Evolutionary conservation across 1,284 basidiomycete genomes (phyloP).

Genomic region (Lentinula novae-zelandiae): DNA sequence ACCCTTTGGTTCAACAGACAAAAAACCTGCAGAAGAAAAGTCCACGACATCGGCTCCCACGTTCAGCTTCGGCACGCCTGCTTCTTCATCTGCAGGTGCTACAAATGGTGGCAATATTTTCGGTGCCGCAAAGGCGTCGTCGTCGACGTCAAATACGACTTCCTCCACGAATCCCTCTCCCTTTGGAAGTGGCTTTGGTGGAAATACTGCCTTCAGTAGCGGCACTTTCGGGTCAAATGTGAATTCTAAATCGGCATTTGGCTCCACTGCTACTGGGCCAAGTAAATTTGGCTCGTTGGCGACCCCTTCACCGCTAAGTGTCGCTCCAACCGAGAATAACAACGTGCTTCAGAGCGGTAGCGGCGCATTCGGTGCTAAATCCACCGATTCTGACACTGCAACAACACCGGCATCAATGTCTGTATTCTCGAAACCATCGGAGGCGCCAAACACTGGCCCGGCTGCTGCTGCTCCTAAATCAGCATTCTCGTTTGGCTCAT

Average conservation of each 20-base stretch:
- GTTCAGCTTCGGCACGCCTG: conserved; percentile 19
- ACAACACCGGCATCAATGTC: conserved; percentile 13
- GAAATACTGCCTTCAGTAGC: background rate
- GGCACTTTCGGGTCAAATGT: background rate
- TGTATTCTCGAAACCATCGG: conserved; percentile 9
- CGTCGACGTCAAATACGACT: background rate
- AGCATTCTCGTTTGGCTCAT: background rate
- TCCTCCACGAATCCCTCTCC: background rate
- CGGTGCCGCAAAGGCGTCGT: conserved; percentile 7
- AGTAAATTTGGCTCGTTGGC: background rate
- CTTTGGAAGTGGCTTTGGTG: background rate
- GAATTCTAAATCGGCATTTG: background rate
- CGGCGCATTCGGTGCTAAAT: conserved; percentile 2
- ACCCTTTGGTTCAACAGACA: conserved; percentile 10
- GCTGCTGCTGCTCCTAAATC: background rate
- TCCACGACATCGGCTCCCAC: conserved; percentile 3
- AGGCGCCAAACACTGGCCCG: conserved; percentile 12
- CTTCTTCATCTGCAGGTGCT: background rate
- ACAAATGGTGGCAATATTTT: background rate
- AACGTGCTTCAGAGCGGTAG: background rate
- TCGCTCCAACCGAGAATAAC: background rate
- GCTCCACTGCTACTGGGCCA: background rate
- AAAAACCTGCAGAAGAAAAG: background rate
- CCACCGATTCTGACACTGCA: conserved; percentile 8
- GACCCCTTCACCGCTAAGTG: background rate